A percentile compares a stretch with the other conserved stretches of the same genome.
Conservation (phyloP, 495 filamentous ascomycete species). For the Penicillium longicatenatum region DNA sequence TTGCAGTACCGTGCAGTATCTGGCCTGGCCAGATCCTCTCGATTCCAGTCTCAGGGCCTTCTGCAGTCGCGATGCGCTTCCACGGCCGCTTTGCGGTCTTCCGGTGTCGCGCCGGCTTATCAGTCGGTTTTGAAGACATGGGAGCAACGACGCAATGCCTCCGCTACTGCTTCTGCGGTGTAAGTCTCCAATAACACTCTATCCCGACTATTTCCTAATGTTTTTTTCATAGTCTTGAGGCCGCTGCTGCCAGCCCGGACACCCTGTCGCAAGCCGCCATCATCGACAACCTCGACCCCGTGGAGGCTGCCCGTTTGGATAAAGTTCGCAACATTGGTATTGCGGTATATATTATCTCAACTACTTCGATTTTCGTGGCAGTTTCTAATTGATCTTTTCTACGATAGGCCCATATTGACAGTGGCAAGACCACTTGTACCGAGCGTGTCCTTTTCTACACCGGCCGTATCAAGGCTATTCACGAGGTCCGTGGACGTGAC, state of each 20-base stretch:
- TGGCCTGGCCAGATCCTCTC: constrained; percentile 45
- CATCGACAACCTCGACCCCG: constrained; percentile 71
- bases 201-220: neutral
- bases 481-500: constrained; percentile 96
- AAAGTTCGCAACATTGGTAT: constrained; percentile 96
- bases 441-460: constrained; percentile 99
- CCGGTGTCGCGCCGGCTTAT: constrained; percentile 43
- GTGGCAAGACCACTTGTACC: constrained; percentile 95
- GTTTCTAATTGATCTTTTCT: constrained; percentile 17
- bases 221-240: constrained; percentile 51
- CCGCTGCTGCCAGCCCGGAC: constrained; percentile 61
- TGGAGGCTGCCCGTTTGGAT: constrained; percentile 73
- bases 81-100: constrained; percentile 44
- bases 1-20: constrained; percentile 45
- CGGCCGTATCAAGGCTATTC: constrained; percentile 92
- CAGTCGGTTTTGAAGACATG: constrained; percentile 41
- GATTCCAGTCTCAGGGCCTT: constrained; percentile 43
- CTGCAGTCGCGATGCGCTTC: constrained; percentile 42
- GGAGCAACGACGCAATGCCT: constrained; percentile 46
- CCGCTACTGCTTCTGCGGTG: constrained; percentile 44
- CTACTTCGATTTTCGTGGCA: neutral
- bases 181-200: constrained; percentile 24
- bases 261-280: constrained; percentile 65
- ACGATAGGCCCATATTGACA: constrained; percentile 92
- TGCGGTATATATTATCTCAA: constrained; percentile 60